phyloP scores from a whole-genome alignment of 108 stramenopile species.

The Pseudonitzschia pungens region DNA sequence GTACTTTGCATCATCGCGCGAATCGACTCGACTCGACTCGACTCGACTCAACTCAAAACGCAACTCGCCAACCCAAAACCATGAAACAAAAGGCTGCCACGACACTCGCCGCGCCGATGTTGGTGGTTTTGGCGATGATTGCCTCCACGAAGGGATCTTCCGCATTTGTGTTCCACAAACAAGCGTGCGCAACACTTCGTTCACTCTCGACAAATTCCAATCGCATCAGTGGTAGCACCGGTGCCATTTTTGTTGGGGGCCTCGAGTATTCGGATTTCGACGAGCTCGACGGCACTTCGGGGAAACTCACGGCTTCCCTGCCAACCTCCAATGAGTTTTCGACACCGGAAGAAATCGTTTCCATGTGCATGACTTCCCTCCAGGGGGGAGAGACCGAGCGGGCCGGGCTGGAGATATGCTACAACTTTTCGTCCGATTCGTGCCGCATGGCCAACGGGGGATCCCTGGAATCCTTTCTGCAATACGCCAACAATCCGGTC shows the following conservation, averaged over 20 bases:
- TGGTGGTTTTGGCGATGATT: too few species aligned
- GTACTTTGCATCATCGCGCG: too few species aligned
- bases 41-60: too few species aligned
- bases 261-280: neutral
- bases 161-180: too few species aligned
- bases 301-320: neutral
- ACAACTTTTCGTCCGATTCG: conserved; percentile 66
- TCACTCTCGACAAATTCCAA: too few species aligned
- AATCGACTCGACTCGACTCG: too few species aligned
- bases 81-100: too few species aligned
- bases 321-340: neutral
- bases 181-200: too few species aligned
- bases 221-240: neutral
- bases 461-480: conserved; percentile 58
- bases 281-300: neutral
- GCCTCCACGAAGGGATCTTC: too few species aligned
- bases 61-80: too few species aligned
- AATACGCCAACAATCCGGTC: conserved; percentile 72
- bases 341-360: conserved; percentile 43
- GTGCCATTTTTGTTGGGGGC: neutral
- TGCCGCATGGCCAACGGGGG: conserved; percentile 74
- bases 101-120: too few species aligned
- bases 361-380: conserved; percentile 56
- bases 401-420: conserved; percentile 57
- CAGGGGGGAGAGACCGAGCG: conserved; percentile 28